Evolutionary conservation across 768 basidiomycete species (phyloP).

Genomic region (Amanita pallidorosea): DNA sequence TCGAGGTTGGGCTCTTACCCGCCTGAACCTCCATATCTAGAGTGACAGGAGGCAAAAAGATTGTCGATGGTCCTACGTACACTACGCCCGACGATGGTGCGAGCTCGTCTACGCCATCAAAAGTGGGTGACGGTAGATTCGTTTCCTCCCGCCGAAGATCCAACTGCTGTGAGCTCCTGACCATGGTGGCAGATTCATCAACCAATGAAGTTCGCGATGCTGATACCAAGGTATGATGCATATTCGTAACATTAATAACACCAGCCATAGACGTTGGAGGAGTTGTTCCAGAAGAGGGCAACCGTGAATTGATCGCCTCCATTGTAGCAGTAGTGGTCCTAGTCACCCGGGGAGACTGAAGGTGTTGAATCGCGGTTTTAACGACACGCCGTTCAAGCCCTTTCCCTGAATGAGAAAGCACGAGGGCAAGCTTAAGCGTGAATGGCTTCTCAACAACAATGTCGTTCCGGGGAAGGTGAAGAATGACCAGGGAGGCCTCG

Average conservation of each 20-base stretch:
- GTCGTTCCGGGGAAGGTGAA: conserved; percentile 30
- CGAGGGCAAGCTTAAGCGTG: conserved; percentile 40
- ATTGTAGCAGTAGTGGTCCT: conserved; percentile 1
- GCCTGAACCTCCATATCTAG: conserved; percentile 14
- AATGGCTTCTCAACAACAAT: conserved; percentile 52
- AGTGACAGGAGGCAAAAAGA: conserved; percentile 34
- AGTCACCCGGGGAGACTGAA: conserved; percentile 27
- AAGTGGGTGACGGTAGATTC: conserved; percentile 35
- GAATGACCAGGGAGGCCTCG: conserved; percentile 48
- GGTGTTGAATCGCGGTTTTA: conserved; percentile 55
- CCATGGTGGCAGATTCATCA: conserved; percentile 8
- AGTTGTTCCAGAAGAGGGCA: conserved; percentile 42
- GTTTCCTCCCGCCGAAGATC: not conserved
- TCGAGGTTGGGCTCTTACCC: conserved; percentile 9
- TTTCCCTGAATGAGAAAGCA: conserved; percentile 30
- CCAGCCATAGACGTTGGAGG: conserved; percentile 37
- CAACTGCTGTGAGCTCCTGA: conserved; percentile 10
- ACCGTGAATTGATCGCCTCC: conserved; percentile 22
- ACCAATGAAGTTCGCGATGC: conserved; percentile 24
- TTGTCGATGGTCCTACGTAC: conserved; percentile 41
- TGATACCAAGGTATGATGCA: conserved; percentile 38
- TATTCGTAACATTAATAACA: conserved; percentile 40
- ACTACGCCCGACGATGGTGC: conserved; percentile 20
- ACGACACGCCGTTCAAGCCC: conserved; percentile 27
- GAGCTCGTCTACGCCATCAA: conserved; percentile 27